Base-by-base conservation (phyloP, 768 basidiomycete species). In the Psilocybe sp. region DNA sequence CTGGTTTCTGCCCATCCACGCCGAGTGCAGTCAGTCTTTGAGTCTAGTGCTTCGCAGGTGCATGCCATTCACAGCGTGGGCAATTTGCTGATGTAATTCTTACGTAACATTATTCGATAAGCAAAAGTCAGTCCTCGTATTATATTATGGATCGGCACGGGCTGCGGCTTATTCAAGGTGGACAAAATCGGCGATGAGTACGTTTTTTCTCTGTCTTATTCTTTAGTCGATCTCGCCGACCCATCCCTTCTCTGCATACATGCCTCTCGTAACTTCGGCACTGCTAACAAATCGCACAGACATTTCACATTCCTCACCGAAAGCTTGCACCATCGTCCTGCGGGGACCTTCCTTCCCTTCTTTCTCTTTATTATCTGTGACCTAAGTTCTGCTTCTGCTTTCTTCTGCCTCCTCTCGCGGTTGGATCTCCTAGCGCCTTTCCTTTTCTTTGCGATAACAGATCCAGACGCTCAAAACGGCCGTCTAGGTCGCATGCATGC, bases 341-440 rank as follows among this genome's bases (percentile, higher is more conserved):
- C 92, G 96, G 36, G 95, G 97, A 1, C 97, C 97, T 0, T 96
- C 93, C 98, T 98, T 68, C 96, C 98, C 62, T 92, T 98, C 60
- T 77, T 99, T 44, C 97, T 98, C 68, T 97, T 98, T 72, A 92
- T 98, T 58, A 96, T 98, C 68, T 84, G 96, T 44, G 98, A 98
- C 69, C 80, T 98, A n/a, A n/a, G n/a, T 31, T 92, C 93, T 1
- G 97, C 98, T 60, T 96, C 96, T 33, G 98, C 98, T 88, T 84
- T 87, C 34, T 94, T 98, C 48, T 96, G 96, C 2, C 85, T 96
- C 20, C 98, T 98, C 62, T 95, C 93, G 39, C 86, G 97, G 53
- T 98, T 98, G 73, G 90, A 28, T 28, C 23, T 28, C 4, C 7
- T 28, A 7, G 7, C 23, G 23, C 7, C 23, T 28, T 4, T 28